phyloP scores from a whole-genome alignment of 1,284 basidiomycete species.

The Rhodotorula glutinis region DNA sequence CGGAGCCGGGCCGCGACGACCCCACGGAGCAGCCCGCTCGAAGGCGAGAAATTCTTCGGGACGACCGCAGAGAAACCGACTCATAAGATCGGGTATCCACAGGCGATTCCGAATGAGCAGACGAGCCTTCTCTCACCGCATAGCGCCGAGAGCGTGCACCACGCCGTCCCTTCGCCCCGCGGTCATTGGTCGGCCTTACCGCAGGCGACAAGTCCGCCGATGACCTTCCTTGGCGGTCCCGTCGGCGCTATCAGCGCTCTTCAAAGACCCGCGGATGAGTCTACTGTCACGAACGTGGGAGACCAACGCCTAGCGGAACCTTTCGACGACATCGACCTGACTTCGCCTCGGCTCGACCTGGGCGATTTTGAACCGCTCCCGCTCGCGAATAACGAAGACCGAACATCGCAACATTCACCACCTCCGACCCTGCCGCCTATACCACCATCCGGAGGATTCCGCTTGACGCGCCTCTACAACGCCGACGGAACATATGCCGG shows the following conservation, averaged over 20 bases:
- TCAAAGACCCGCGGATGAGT: too few species aligned
- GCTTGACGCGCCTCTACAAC: slow-evolving; percentile 7
- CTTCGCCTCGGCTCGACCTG: slow-evolving; percentile 3
- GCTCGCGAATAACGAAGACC: background rate
- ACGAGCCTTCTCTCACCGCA: background rate
- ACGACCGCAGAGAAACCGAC: too few species aligned
- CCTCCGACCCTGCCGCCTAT: background rate
- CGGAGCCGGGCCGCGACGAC: background rate
- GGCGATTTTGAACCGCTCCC: background rate
- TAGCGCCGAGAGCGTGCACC: background rate
- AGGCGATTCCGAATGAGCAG: background rate
- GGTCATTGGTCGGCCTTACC: background rate
- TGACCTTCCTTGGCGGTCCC: background rate
- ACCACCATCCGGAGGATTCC: background rate
- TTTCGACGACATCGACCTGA: slow-evolving; percentile 11
- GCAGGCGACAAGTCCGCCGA: background rate
- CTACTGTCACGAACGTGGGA: too few species aligned
- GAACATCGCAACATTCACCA: background rate
- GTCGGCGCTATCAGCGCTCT: too few species aligned
- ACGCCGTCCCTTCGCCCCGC: background rate
- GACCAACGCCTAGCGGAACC: background rate
- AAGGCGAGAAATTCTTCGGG: background rate
- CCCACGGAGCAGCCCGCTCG: background rate
- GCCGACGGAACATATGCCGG: background rate
- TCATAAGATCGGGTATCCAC: background rate